Percentiles rank a stretch among this genome's conserved stretches.
Conservation (phyloP, 352 stramenopile genomes). For the Phytophthora multivora region DNA sequence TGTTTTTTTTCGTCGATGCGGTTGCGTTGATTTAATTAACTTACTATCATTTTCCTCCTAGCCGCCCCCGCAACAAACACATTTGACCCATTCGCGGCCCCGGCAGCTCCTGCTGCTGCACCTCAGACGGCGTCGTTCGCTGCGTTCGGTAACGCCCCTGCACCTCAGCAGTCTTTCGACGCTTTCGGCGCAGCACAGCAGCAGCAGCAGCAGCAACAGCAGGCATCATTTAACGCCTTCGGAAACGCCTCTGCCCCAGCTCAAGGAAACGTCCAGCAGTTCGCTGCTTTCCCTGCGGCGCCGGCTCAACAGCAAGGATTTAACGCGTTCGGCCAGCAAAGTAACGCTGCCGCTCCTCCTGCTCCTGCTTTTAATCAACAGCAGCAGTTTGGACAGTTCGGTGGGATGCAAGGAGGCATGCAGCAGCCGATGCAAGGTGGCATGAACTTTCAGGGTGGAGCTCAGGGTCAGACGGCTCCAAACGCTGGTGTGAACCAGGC, state of each 20-base stretch:
- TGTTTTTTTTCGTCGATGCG: background rate
- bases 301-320: constrained; percentile 51
- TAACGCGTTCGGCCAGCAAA: constrained; percentile 54
- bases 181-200: constrained; percentile 53
- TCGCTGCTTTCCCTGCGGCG: constrained; percentile 46
- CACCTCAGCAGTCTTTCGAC: constrained; percentile 58
- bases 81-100: constrained; percentile 74
- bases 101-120: constrained; percentile 28
- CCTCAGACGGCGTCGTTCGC: constrained; percentile 39
- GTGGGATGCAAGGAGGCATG: constrained; percentile 46
- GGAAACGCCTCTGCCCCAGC: constrained; percentile 33
- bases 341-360: constrained; percentile 33
- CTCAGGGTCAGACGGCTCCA: constrained; percentile 46
- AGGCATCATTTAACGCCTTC: constrained; percentile 70
- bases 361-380: constrained; percentile 60
- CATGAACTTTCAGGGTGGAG: constrained; percentile 34
- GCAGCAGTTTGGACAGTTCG: constrained; percentile 52
- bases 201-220: constrained; percentile 38
- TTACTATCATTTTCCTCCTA: constrained; percentile 10
- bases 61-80: constrained; percentile 36
- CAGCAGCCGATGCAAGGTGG: constrained; percentile 43
- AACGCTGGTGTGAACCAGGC: constrained; percentile 42
- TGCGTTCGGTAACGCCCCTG: constrained; percentile 43
- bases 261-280: constrained; percentile 39
- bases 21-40: background rate